Base-by-base conservation (phyloP, 768 basidiomycete genomes). In the Rhizopogon sp. region DNA sequence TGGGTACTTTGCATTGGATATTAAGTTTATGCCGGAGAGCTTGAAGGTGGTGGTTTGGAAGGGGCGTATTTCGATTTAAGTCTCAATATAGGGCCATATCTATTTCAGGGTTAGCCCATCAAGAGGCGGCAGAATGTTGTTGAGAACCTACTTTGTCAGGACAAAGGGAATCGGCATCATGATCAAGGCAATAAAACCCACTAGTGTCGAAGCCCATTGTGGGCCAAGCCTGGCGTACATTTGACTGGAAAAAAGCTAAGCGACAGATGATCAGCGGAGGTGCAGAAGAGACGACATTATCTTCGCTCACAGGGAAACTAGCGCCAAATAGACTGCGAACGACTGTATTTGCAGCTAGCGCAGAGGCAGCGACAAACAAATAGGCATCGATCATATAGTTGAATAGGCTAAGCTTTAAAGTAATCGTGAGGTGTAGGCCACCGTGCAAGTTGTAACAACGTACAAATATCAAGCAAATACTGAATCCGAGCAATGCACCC, bases 331-430 rank as follows among this genome's bases (percentile, higher is more conserved):
- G 56, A 59, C 80, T 82, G 16, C 82, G 77, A 3, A 77, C 63
- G 14, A 85, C 77, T 0, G 79, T 82, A 50, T 64, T 79, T 2
- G 76, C 73, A 2, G 84, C 79, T 9, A 85, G 67, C 1, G 83
- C 83, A 9, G 81, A 81, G 1, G 84, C 82, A 7, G 83, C 77
- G 5, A 76, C 72, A 55, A 72, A 64, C 20, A 81, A 66, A 60
- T 85, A 85, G 3, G 79, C 74, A 65, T 85, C 85, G 41, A 86
- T 78, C 37, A 84, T 77, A 60, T 87, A 87, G 58, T 81, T 85
- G 58, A 82, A 66, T 44, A 82, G 64, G 9, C 76, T 72, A 52
- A 84, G 61, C 84, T 84, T 52, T 10, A 50, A 11, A 41, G 25
- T 13, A 17, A 64, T 13, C 58, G 39, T 46, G 14, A 39, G 22